A percentile compares a stretch with the other conserved stretches of the same genome.
Conservation (phyloP, 2,329 filamentous ascomycete species). For the Penicillium sp. region DNA sequence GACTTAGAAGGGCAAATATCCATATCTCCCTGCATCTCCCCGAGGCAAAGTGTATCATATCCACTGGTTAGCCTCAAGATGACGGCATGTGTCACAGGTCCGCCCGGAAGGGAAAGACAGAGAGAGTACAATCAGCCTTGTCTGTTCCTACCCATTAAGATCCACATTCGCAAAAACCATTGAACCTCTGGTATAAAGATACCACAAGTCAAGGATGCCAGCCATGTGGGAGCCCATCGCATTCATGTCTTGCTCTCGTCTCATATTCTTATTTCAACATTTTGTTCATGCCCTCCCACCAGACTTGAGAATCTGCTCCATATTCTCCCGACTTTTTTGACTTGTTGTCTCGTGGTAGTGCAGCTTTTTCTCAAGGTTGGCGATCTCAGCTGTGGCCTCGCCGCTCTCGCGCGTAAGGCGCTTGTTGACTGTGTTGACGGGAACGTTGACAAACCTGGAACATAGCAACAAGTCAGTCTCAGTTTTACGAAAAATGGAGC, state of each 20-base stretch:
- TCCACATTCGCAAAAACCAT: background rate
- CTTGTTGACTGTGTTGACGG: conserved; percentile 68
- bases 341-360: conserved; percentile 92
- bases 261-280: background rate
- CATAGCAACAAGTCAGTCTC: background rate
- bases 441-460: conserved; percentile 79
- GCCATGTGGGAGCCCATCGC: background rate
- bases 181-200: background rate
- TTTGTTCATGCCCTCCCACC: conserved; percentile 38
- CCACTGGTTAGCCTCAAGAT: background rate
- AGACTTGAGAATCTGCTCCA: conserved; percentile 78
- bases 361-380: conserved; percentile 80
- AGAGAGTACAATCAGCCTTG: background rate
- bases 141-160: background rate
- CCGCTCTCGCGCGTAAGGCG: conserved; percentile 73
- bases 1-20: background rate
- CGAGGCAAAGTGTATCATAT: background rate
- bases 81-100: background rate
- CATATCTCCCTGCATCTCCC: background rate
- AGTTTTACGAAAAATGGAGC: background rate
- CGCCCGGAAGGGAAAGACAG: background rate
- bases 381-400: conserved; percentile 72
- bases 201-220: background rate
- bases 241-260: background rate
- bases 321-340: conserved; percentile 88